Conservation (phyloP, 108 stramenopile genomes). For the Skeletonema tropicum region DNA sequence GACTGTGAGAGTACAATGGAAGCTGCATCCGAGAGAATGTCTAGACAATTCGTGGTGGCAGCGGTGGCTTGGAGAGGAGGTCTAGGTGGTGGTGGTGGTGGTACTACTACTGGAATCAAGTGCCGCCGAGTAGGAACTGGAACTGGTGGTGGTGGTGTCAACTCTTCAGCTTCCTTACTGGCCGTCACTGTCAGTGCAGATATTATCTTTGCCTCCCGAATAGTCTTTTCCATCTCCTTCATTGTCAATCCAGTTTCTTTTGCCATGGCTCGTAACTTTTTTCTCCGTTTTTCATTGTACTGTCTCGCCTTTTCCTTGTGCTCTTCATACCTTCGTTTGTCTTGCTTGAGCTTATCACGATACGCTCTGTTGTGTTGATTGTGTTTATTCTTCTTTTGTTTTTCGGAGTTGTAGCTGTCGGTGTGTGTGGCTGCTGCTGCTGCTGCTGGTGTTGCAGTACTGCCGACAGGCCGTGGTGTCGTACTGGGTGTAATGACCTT, state of each 20-base stretch:
- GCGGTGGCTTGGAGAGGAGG: background rate
- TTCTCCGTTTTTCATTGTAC: slow-evolving; percentile 1
- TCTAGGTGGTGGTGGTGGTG: too few species aligned
- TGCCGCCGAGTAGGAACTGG: background rate
- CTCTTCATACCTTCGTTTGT: background rate
- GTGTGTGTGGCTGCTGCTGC: background rate
- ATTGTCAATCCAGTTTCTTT: background rate
- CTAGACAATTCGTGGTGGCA: background rate
- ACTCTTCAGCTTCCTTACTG: background rate
- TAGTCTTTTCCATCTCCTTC: background rate
- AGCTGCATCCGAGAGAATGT: background rate
- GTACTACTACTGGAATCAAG: background rate
- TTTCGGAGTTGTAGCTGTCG: background rate
- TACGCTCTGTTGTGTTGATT: background rate
- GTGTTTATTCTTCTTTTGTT: background rate
- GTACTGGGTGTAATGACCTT: background rate
- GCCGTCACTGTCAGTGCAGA: background rate
- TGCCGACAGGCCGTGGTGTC: background rate
- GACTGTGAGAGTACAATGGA: background rate
- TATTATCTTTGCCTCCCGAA: background rate
- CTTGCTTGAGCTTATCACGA: background rate
- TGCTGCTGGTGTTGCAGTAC: background rate
- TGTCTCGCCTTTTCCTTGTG: background rate
- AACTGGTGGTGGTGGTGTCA: background rate
- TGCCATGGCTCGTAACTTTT: background rate